A percentile compares a stretch with the other conserved stretches of the same genome.
Evolutionary conservation across 2,329 filamentous ascomycete genomes (phyloP).

Genomic region (Colletotrichum ledebouriae): DNA sequence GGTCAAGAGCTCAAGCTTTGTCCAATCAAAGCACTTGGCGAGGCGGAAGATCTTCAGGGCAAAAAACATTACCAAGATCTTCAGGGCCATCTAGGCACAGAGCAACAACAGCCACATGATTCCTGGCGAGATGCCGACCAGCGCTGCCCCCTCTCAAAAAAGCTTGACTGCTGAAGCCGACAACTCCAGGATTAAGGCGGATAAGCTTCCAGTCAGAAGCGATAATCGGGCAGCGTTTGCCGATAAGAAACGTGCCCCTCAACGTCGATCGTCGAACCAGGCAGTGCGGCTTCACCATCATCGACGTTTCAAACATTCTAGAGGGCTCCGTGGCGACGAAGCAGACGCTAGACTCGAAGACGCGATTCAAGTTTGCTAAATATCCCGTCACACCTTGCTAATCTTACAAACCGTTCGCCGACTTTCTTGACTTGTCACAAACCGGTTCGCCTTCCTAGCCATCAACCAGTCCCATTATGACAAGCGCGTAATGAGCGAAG

Average conservation of each 20-base stretch:
- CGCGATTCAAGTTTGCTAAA: slow-evolving; percentile 20
- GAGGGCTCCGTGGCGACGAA: slow-evolving; percentile 7
- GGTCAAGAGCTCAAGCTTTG: slow-evolving; percentile 13
- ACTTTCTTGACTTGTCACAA: background rate
- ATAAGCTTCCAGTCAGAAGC: slow-evolving; percentile 21
- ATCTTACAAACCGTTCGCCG: background rate
- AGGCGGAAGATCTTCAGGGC: slow-evolving; percentile 27
- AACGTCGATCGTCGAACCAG: slow-evolving; percentile 24
- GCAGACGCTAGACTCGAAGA: background rate
- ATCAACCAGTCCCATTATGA: slow-evolving; percentile 24
- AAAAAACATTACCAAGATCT: slow-evolving; percentile 1
- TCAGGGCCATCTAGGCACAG: slow-evolving; percentile 23
- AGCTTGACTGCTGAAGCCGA: slow-evolving; percentile 16
- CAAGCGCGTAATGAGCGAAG: slow-evolving; percentile 23
- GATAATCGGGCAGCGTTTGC: slow-evolving; percentile 3
- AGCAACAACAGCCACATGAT: slow-evolving; percentile 1
- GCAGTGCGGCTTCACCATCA: slow-evolving; percentile 20
- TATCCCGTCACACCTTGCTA: slow-evolving; percentile 1
- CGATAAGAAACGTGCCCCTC: slow-evolving; percentile 12
- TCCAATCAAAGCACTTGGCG: slow-evolving; percentile 9
- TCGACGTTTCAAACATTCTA: slow-evolving; percentile 28
- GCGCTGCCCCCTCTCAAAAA: background rate
- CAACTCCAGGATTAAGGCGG: background rate
- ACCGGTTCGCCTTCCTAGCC: background rate
- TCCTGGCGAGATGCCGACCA: slow-evolving; percentile 15